Evolutionary conservation across 805 yeast species (phyloP).

Genomic region (Barnettozyma pratensis): DNA sequence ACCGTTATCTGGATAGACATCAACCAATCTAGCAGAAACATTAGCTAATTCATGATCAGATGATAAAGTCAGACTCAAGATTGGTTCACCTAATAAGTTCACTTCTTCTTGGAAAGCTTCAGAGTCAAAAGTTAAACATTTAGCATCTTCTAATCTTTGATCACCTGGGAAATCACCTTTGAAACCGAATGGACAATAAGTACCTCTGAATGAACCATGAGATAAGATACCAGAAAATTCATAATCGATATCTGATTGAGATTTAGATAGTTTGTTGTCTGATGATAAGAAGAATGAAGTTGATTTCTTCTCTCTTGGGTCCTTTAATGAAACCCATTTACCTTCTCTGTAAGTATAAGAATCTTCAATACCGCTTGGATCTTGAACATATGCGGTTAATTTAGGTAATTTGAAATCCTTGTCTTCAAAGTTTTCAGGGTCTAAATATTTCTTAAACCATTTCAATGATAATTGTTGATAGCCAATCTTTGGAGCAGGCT

Average conservation of each 20-base stretch:
- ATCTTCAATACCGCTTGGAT: slow-evolving; percentile 34
- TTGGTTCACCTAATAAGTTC: slow-evolving; percentile 36
- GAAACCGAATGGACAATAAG: slow-evolving; percentile 43
- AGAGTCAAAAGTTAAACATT: slow-evolving; percentile 34
- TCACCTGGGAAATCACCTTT: slow-evolving; percentile 43
- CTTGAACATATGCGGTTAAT: slow-evolving; percentile 38
- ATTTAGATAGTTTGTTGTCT: slow-evolving; percentile 5
- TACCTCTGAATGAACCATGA: slow-evolving; percentile 41
- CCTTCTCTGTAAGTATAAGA: slow-evolving; percentile 36
- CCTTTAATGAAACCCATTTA: slow-evolving; percentile 32
- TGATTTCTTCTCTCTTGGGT: slow-evolving; percentile 11
- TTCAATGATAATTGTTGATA: slow-evolving; percentile 35
- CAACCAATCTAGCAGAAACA: slow-evolving; percentile 35
- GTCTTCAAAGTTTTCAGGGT: slow-evolving; percentile 22
- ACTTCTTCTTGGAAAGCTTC: slow-evolving; percentile 20
- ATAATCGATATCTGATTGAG: slow-evolving; percentile 7
- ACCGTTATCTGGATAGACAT: slow-evolving; percentile 33
- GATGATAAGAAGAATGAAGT: slow-evolving; percentile 14
- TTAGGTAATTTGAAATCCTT: slow-evolving; percentile 27
- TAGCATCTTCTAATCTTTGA: slow-evolving; percentile 37
- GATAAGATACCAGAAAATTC: slow-evolving; percentile 31
- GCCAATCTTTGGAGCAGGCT: slow-evolving; percentile 40
- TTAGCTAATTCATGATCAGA: slow-evolving; percentile 36
- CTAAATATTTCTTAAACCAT: slow-evolving; percentile 38
- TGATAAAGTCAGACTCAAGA: slow-evolving; percentile 27